phyloP scores from a whole-genome alignment of 1,284 basidiomycete genomes.

The Vanrija humicola region DNA sequence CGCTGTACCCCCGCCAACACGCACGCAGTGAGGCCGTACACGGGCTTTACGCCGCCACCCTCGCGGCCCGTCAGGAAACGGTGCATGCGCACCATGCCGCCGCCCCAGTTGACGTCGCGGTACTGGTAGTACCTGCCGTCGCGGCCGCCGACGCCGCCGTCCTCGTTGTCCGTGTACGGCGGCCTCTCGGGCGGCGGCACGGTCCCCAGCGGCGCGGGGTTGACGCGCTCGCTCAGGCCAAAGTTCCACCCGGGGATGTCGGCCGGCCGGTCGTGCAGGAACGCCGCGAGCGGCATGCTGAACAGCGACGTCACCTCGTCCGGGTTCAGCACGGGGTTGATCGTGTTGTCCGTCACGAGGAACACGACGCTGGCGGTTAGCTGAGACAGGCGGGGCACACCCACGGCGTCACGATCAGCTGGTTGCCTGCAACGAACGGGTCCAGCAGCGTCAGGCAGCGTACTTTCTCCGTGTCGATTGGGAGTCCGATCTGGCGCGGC shows the following conservation, averaged over 20 bases:
- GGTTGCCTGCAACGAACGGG: conserved; percentile 67
- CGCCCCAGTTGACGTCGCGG: conserved; percentile 55
- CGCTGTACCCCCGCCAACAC: conserved; percentile 37
- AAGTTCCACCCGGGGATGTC: conserved; percentile 54
- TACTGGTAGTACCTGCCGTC: conserved; percentile 59
- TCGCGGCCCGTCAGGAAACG: conserved; percentile 76
- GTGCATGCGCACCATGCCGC: conserved; percentile 58
- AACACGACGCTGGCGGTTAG: conserved; percentile 64
- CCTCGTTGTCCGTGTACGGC: conserved; percentile 7
- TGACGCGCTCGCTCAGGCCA: conserved; percentile 26
- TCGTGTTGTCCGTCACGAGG: conserved; percentile 60
- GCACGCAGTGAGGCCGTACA: conserved; percentile 76
- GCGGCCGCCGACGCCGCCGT: conserved; percentile 28
- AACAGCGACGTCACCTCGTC: conserved; percentile 74
- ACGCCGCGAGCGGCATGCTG: conserved; percentile 70
- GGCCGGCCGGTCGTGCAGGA: conserved; percentile 63
- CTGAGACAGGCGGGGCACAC: conserved; percentile 31
- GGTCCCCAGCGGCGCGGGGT: conserved; percentile 8
- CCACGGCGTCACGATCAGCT: conserved; percentile 73
- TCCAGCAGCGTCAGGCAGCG: conserved; percentile 70
- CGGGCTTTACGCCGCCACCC: conserved; percentile 71
- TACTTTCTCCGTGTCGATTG: conserved; percentile 62
- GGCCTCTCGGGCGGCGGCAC: conserved; percentile 24
- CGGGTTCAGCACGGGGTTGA: conserved; percentile 69
- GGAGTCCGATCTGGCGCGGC: conserved; percentile 66